Evolutionary conservation across 2,329 filamentous ascomycete genomes (phyloP).

Genomic region (Drechslerella coelobrocha): DNA sequence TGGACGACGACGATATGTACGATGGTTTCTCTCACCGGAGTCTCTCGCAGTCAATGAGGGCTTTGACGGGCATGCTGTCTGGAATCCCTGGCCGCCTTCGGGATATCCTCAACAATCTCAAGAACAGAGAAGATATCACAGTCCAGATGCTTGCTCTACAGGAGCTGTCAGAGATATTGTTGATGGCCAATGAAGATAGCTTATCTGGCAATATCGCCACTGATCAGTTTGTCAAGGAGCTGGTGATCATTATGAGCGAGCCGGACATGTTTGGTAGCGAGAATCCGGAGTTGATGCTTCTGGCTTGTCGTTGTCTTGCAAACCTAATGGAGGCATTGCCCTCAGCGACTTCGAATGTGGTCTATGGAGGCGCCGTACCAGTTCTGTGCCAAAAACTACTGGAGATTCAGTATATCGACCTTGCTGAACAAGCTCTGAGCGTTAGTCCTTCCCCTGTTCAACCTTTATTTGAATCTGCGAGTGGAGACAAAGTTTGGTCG

Average conservation of each 20-base stretch:
- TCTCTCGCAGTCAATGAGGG: constrained; percentile 80
- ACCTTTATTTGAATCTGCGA: constrained; percentile 15
- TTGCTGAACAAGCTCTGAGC: constrained; percentile 95
- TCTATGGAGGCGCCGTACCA: constrained; percentile 95
- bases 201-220: constrained; percentile 93
- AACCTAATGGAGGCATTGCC: constrained; percentile 98
- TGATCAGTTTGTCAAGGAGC: constrained; percentile 92
- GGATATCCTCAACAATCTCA: constrained; percentile 76
- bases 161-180: constrained; percentile 87
- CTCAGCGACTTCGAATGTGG: constrained; percentile 89
- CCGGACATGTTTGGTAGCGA: constrained; percentile 85
- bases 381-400: constrained; percentile 92
- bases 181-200: constrained; percentile 96
- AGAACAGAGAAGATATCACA: constrained; percentile 82
- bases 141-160: constrained; percentile 90
- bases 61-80: constrained; percentile 89
- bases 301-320: constrained; percentile 92
- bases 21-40: constrained; percentile 67
- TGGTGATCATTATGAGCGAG: constrained; percentile 84
- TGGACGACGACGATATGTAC: constrained; percentile 73
- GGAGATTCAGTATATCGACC: constrained; percentile 95
- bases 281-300: constrained; percentile 95
- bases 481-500: not conserved
- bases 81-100: constrained; percentile 80
- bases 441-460: constrained; percentile 58